phyloP scores from a whole-genome alignment of 345 rosid species.

The Triadica sebifera region DNA sequence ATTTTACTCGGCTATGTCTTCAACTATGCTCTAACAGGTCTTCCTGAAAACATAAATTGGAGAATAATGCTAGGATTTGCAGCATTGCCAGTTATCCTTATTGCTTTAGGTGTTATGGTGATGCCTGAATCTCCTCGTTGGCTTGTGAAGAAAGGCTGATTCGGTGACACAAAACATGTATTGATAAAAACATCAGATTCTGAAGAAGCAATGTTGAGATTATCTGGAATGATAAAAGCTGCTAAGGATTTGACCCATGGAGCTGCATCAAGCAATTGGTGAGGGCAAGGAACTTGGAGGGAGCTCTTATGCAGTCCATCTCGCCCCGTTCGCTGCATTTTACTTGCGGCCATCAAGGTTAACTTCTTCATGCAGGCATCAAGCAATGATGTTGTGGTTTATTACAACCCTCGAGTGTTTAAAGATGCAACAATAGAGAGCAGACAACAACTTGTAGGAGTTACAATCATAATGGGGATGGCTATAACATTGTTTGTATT shows the following conservation, averaged over 20 bases:
- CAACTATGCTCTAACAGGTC: constrained; percentile 54
- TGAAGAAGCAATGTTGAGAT: constrained; percentile 37
- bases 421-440: constrained; percentile 36
- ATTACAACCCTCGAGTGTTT: constrained; percentile 58
- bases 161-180: constrained; percentile 51
- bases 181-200: constrained; percentile 42
- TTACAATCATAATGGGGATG: constrained; percentile 48
- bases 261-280: constrained; percentile 19
- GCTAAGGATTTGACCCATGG: constrained; percentile 6
- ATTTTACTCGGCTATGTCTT: constrained; percentile 59
- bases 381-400: constrained; percentile 53
- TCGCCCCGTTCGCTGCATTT: constrained; percentile 35
- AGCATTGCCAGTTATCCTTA: constrained; percentile 43
- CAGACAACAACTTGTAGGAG: constrained; percentile 37
- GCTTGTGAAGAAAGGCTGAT: constrained; percentile 56
- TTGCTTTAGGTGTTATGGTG: constrained; percentile 49
- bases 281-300: constrained; percentile 46
- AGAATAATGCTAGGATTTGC: constrained; percentile 69
- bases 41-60: constrained; percentile 49
- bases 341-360: constrained; percentile 46
- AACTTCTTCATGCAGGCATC: constrained; percentile 75
- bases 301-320: constrained; percentile 38
- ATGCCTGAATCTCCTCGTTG: constrained; percentile 84
- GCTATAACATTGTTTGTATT: constrained; percentile 42
- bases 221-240: constrained; percentile 35